phyloP scores from a whole-genome alignment of 208 protist species.

The Angomonas ambiguus region DNA sequence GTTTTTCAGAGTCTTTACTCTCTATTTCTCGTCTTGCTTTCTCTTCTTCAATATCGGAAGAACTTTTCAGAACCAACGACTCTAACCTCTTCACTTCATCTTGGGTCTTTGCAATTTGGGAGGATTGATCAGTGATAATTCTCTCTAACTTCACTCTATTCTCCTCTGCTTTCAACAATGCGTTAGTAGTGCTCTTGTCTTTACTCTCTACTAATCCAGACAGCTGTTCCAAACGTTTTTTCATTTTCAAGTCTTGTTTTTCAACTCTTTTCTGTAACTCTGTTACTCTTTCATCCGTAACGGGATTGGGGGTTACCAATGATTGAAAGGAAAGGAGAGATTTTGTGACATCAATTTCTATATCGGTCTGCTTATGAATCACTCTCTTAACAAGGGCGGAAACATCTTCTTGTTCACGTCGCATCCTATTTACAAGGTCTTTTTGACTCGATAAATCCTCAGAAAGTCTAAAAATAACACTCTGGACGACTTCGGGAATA shows the following conservation, averaged over 20 bases:
- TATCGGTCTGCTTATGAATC: constrained; percentile 50
- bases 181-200: neutral
- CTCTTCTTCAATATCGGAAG: neutral
- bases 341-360: constrained; percentile 46
- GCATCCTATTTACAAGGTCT: constrained; percentile 25
- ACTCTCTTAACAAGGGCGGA: constrained; percentile 34
- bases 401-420: constrained; percentile 40
- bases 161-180: neutral
- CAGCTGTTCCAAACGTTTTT: constrained; percentile 4
- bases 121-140: neutral
- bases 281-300: constrained; percentile 18
- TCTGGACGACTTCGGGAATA: constrained; percentile 59
- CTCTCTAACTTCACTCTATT: neutral
- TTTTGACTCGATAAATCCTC: constrained; percentile 37
- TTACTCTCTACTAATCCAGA: neutral
- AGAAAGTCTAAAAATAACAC: constrained; percentile 44
- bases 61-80: neutral
- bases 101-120: neutral
- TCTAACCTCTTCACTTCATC: neutral
- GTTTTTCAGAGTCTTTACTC: neutral
- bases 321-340: constrained; percentile 22
- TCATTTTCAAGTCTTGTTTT: constrained; percentile 7
- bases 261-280: constrained; percentile 23
- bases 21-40: neutral
- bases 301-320: neutral